These are phyloP conservation scores for Sporothrix inflata DNA, from an alignment of 2,329 filamentous ascomycete species.

Conservation along the genomic window DNA sequence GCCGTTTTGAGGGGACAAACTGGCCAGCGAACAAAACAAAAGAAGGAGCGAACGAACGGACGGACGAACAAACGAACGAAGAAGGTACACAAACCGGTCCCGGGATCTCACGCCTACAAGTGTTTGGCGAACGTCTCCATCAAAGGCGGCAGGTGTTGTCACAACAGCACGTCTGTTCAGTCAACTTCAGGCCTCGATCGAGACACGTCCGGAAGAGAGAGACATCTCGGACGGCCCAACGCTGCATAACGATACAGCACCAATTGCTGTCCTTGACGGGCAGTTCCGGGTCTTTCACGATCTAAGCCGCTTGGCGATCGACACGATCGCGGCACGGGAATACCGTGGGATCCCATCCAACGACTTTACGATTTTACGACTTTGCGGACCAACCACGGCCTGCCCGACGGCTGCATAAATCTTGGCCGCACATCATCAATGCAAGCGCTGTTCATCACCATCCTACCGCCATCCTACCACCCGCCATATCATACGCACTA, in stretches of 20 bases:
- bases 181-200: too few relatives aligned
- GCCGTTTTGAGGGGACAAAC: constrained; percentile 67
- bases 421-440: constrained; percentile 12
- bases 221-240: background rate
- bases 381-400: background rate
- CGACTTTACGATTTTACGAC: background rate
- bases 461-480: background rate
- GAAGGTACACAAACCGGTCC: background rate
- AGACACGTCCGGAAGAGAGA: too few relatives aligned
- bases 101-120: background rate
- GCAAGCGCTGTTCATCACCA: background rate
- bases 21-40: background rate
- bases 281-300: background rate
- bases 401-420: background rate
- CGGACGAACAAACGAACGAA: background rate
- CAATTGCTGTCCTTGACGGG: too few relatives aligned
- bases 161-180: too few relatives aligned
- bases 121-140: background rate
- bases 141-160: too few relatives aligned
- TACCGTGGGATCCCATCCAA: background rate
- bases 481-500: background rate
- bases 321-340: background rate
- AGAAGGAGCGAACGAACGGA: background rate
- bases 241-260: background rate
- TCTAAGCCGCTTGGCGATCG: too few relatives aligned